phyloP scores from a whole-genome alignment of 129 eudicot species.

The Solidago caesia region DNA sequence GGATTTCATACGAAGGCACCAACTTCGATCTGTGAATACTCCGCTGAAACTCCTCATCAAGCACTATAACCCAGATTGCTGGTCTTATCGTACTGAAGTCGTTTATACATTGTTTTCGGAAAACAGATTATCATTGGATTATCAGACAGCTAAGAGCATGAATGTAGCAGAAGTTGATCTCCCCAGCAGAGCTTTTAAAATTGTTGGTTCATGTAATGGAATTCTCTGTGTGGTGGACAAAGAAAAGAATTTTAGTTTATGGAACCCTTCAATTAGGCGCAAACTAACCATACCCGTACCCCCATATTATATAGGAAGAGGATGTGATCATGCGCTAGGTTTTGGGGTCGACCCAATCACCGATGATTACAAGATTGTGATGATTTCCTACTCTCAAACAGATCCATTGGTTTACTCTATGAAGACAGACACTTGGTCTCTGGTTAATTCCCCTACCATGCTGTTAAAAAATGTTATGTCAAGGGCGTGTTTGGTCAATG shows the following conservation, averaged over 20 bases:
- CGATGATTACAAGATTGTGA: constrained; percentile 7
- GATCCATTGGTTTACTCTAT: neutral
- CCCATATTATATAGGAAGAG: neutral
- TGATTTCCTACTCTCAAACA: neutral
- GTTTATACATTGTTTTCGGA: neutral
- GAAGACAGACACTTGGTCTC: neutral
- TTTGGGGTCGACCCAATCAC: neutral
- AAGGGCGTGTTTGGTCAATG: neutral
- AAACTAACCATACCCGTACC: neutral
- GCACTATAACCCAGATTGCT: too few species aligned
- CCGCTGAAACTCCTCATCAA: neutral
- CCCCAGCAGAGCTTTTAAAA: neutral
- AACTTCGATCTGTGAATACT: neutral
- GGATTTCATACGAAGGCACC: neutral
- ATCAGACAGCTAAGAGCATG: neutral
- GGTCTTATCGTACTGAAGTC: too few species aligned
- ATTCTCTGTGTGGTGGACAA: neutral
- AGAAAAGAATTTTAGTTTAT: neutral
- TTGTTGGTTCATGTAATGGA: constrained; percentile 1
- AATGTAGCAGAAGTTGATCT: neutral
- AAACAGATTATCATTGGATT: neutral
- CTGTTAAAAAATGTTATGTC: neutral
- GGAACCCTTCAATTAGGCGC: neutral
- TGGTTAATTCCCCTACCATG: neutral
- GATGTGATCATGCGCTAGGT: neutral